Conservation (phyloP, 2,329 filamentous ascomycete genomes). For the Periconia macrospinosa region DNA sequence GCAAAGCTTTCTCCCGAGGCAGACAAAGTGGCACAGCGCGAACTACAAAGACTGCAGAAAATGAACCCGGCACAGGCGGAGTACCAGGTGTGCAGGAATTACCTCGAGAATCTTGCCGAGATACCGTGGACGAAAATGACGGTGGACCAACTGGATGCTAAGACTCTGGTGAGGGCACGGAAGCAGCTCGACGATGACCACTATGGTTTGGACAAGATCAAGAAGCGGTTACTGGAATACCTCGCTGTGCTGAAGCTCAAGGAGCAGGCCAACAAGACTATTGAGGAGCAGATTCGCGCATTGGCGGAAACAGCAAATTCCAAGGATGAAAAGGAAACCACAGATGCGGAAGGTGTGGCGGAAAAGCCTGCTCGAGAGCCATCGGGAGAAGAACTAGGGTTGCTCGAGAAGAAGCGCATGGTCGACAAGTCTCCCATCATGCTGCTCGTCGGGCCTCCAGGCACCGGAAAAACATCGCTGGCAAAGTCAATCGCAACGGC, state of each 20-base stretch:
- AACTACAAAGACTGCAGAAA: conserved; percentile 84
- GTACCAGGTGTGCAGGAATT: conserved; percentile 90
- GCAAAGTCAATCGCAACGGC: conserved; percentile 92
- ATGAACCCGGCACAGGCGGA: conserved; percentile 97
- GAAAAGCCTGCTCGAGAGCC: conserved; percentile 43
- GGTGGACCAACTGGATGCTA: conserved; percentile 79
- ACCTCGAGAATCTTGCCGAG: conserved; percentile 89
- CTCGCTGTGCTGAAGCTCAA: conserved; percentile 94
- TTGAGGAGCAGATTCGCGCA: conserved; percentile 74
- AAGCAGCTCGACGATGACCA: conserved; percentile 95
- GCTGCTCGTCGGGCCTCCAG: conserved; percentile 88
- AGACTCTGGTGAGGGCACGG: conserved; percentile 76
- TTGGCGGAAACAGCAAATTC: conserved; percentile 49
- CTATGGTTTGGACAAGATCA: conserved; percentile 94
- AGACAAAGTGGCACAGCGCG: conserved; percentile 85
- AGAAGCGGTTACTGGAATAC: conserved; percentile 94
- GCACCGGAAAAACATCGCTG: conserved; percentile 93
- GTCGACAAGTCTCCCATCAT: conserved; percentile 95
- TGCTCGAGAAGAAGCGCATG: conserved; percentile 80
- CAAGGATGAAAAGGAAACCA: conserved; percentile 21
- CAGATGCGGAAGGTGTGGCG: conserved; percentile 38
- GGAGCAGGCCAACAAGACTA: conserved; percentile 81
- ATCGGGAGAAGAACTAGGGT: conserved; percentile 64
- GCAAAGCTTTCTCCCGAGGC: conserved; percentile 83
- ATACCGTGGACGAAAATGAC: conserved; percentile 89